Evolutionary conservation across 1,139 yeast species (phyloP).

Genomic region (Taphrina populina): DNA sequence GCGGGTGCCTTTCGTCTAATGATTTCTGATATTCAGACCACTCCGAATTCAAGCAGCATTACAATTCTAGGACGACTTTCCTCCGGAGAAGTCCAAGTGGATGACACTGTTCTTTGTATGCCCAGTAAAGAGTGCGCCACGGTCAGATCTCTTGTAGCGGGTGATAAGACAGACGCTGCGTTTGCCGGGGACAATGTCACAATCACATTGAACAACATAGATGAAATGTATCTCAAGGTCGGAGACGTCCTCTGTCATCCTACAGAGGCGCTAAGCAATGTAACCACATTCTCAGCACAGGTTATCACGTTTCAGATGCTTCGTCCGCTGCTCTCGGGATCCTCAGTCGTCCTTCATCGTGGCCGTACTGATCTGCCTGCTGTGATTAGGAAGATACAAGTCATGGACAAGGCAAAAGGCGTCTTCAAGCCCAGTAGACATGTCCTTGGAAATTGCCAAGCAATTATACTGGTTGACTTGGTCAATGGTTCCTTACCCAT

Average conservation of each 20-base stretch:
- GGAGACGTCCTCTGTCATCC: constrained; percentile 72
- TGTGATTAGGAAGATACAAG: constrained; percentile 56
- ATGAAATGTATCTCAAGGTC: constrained; percentile 56
- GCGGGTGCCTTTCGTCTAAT: constrained; percentile 20
- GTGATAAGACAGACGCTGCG: constrained; percentile 48
- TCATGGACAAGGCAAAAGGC: constrained; percentile 50
- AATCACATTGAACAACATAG: constrained; percentile 56
- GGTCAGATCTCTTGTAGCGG: constrained; percentile 3
- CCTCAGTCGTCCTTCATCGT: constrained; percentile 77
- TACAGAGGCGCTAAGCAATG: constrained; percentile 53
- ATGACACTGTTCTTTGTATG: constrained; percentile 21
- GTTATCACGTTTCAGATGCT: constrained; percentile 67
- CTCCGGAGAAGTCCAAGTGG: constrained; percentile 19
- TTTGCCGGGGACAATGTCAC: constrained; percentile 70
- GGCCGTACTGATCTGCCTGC: constrained; percentile 80
- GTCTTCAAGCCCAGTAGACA: constrained; percentile 50
- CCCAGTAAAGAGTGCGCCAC: constrained; percentile 21
- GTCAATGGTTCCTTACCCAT: constrained; percentile 58
- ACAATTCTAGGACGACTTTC: constrained; percentile 16
- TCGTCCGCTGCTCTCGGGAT: constrained; percentile 76
- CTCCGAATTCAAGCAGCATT: constrained; percentile 28
- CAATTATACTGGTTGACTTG: constrained; percentile 64
- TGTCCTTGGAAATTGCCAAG: constrained; percentile 54
- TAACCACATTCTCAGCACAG: constrained; percentile 56
- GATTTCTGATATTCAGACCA: constrained; percentile 22